A percentile compares a stretch with the other conserved stretches of the same genome.
These are phyloP conservation scores for Pyrenophora tritici-repentis DNA, from an alignment of 2,329 filamentous ascomycete genomes.

Conservation along the genomic window DNA sequence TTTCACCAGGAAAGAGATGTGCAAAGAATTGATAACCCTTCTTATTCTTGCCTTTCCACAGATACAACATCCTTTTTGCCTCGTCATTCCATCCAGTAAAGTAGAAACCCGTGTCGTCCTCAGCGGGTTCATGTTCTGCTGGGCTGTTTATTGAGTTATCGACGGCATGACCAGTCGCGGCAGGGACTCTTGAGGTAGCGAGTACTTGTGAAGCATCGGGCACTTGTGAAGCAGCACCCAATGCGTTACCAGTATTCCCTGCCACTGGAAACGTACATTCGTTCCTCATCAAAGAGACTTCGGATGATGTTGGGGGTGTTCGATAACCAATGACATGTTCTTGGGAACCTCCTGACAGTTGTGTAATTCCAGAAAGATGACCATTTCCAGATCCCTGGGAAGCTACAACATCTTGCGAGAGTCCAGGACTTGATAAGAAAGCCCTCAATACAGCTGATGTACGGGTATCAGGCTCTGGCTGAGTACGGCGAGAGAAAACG, in stretches of 20 bases:
- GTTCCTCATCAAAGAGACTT: background rate
- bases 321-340: background rate
- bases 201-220: background rate
- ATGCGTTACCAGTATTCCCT: background rate
- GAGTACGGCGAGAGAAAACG: background rate
- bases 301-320: background rate
- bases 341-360: background rate
- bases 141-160: background rate
- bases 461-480: background rate
- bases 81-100: conserved; percentile 8
- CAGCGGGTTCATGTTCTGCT: too few relatives aligned
- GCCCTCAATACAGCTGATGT: background rate
- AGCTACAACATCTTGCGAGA: background rate
- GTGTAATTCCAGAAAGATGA: background rate
- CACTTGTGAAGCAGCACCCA: background rate
- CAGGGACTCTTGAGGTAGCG: background rate
- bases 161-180: background rate
- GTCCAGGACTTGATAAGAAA: background rate
- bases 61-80: conserved; percentile 3
- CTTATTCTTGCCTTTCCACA: conserved; percentile 5
- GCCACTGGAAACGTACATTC: background rate
- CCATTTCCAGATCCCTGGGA: background rate
- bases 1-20: conserved; percentile 7
- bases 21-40: conserved; percentile 2
- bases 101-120: background rate